Base-by-base conservation (phyloP, 768 basidiomycete genomes). In the Kwoniella dendrophila region DNA sequence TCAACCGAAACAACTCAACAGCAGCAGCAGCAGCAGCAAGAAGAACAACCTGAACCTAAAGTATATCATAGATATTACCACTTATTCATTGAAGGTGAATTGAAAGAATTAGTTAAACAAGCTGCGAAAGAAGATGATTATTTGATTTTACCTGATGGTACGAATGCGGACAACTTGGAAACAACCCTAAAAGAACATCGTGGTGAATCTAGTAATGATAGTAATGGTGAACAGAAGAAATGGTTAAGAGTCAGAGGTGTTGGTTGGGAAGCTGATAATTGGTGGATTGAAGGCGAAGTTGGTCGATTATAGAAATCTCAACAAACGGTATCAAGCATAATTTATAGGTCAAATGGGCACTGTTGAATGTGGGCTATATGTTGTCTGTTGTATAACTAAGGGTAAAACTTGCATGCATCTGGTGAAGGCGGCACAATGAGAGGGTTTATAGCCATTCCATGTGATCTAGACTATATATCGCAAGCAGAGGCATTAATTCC, bases 31-130 rank as follows among this genome's bases (percentile, higher is more conserved):
- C n/a, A n/a, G n/a, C n/a, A 18, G 36, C 18, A 47, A 10, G n/a
- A 29, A 34, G 32, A 27, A n/a, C 7, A n/a, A 20, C 26, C 14
- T 7, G 54, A 56, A 56, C 40, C 50, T 14, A 40, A 84, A 64
- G 82, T 89, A 3, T 90, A 86, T 80, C 87, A 92, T 74, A 84
- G 96, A 57, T 99, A 96, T 75, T 99, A 99, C 75, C 96, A 99
- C 77, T 90, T 99, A 85, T 99, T 97, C 74, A 84, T 86, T 0
- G 81, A 85, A 43, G 90, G 88, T 20, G 96, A 99, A 79, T 83
- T 99, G 49, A 64, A 73, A 18, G 78, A 77, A 12, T 83, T 96
- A 10, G 85, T 89, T 4, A 56, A 64, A 7, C 82, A 84, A 33
- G 92, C 93, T 0, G 88, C 88, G 2, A 63, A 72, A 29, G 84